Evolutionary conservation across 176 grass and related monocot species (phyloP), one percentile per base, ranked within the genome.

Genomic region (Panicum miliaceum): DNA sequence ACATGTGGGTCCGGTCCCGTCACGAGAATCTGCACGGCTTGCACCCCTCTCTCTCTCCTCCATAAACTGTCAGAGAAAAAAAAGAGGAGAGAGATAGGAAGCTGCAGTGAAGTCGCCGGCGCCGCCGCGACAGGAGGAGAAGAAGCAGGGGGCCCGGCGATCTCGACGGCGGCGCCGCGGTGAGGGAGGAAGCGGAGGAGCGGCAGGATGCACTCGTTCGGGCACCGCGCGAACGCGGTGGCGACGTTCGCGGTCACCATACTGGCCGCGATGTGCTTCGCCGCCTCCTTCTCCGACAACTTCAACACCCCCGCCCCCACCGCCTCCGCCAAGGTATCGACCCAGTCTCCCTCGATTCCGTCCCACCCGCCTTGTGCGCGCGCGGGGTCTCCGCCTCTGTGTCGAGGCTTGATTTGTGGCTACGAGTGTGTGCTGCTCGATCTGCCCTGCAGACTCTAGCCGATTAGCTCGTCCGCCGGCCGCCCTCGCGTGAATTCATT

Each of bases 271-370:
- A 94, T 99, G 88, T 99, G 93, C 91, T 85, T 87, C 83, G 89
- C 92, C 73, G 96, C 93, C 51, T 99, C 96, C 84, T 81, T 96
- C 83, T 96, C 96, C 59, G 93, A 96, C 90, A 87, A 92, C 81
- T 99, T 99, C 78, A 92, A 89, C 85, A 77, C 75, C 51, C 81
- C 91, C 9, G 64, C 86, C 19, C 91, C 96, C 75, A 47, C 91
- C 64, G 81, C 96, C 32, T 87, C 86, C 79, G 90, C 96, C 88
- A 99, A 99, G 96, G 96, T 99, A 69, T 22, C 71, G 0, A 0
- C 4, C 18, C 37, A 40, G 4, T 6, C 46, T 47, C 6, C 72
- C 3, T 54, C 47, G 40, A 18, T 52, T 32, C 5, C n/a, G 41
- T 36, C 0, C 12, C 34, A 0, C 34, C 32, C 27, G 3, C n/a